A percentile compares a stretch with the other conserved stretches of the same genome.
Conservation (phyloP, 1,284 basidiomycete genomes). For the Kwoniella shivajii region DNA sequence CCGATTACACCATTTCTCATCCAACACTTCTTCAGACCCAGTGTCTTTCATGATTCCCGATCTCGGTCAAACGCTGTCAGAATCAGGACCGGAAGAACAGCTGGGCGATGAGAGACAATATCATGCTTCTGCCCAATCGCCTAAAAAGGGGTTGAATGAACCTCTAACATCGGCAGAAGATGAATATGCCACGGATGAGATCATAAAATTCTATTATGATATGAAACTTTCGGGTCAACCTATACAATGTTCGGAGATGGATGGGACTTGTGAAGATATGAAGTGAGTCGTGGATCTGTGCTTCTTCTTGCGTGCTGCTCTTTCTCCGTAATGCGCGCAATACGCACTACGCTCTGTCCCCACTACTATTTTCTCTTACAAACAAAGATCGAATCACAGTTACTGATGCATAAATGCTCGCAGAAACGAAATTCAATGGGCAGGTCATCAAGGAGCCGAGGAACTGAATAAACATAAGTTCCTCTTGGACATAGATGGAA, state of each 20-base stretch:
- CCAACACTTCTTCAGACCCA: constrained; percentile 33
- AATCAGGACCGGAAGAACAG: neutral
- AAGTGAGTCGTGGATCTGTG: constrained; percentile 24
- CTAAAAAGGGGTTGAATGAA: neutral
- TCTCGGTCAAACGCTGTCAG: constrained; percentile 21
- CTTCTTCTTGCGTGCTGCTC: too few relatives aligned
- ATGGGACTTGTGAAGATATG: constrained; percentile 50
- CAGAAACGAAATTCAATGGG: constrained; percentile 46
- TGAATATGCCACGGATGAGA: constrained; percentile 15
- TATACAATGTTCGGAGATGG: constrained; percentile 46
- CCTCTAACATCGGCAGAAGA: constrained; percentile 28
- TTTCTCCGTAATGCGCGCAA: too few relatives aligned
- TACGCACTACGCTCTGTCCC: too few relatives aligned
- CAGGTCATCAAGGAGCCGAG: constrained; percentile 31
- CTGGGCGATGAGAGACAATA: neutral
- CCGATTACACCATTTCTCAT: constrained; percentile 53
- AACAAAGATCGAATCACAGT: neutral
- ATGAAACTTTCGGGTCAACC: constrained; percentile 47
- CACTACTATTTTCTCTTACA: too few relatives aligned
- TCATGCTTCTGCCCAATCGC: constrained; percentile 1
- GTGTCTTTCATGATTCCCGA: constrained; percentile 36
- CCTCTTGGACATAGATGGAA: constrained; percentile 57
- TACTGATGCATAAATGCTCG: neutral
- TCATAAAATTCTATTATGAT: constrained; percentile 45
- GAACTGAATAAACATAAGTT: constrained; percentile 54